phyloP scores from a whole-genome alignment of 257 asterid genomes.

The Striga asiatica region DNA sequence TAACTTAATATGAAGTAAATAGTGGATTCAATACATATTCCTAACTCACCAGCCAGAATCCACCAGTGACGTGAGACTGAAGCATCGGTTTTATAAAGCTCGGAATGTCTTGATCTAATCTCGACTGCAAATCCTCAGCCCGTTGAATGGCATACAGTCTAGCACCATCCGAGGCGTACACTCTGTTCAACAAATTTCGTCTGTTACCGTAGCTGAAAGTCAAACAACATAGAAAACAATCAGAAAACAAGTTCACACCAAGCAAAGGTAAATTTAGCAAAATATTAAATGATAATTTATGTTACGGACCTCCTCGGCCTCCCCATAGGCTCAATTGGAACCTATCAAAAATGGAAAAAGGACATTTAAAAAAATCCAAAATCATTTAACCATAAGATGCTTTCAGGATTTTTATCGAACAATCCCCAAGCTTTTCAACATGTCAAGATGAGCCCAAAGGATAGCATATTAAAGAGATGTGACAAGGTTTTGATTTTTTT shows the following conservation, averaged over 20 bases:
- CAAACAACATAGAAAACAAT: neutral
- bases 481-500: no score
- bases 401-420: no score
- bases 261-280: neutral
- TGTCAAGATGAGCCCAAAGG: no score
- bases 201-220: slow-evolving; percentile 23
- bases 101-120: slow-evolving; percentile 34
- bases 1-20: no score
- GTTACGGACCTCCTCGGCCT: slow-evolving; percentile 40
- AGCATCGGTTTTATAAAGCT: slow-evolving; percentile 55
- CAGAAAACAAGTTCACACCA: no score
- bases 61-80: slow-evolving; percentile 62
- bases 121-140: slow-evolving; percentile 44
- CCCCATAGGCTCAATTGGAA: slow-evolving; percentile 44
- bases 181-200: slow-evolving; percentile 53
- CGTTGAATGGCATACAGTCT: slow-evolving; percentile 27
- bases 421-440: no score
- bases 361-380: neutral
- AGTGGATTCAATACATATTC: neutral
- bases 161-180: slow-evolving; percentile 51
- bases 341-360: slow-evolving; percentile 23
- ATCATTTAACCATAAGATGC: neutral
- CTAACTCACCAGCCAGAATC: slow-evolving; percentile 59
- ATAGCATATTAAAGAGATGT: no score
- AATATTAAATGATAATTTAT: neutral